Evolutionary conservation across 257 asterid species (phyloP).

Genomic region (Ligustrum vulgare): DNA sequence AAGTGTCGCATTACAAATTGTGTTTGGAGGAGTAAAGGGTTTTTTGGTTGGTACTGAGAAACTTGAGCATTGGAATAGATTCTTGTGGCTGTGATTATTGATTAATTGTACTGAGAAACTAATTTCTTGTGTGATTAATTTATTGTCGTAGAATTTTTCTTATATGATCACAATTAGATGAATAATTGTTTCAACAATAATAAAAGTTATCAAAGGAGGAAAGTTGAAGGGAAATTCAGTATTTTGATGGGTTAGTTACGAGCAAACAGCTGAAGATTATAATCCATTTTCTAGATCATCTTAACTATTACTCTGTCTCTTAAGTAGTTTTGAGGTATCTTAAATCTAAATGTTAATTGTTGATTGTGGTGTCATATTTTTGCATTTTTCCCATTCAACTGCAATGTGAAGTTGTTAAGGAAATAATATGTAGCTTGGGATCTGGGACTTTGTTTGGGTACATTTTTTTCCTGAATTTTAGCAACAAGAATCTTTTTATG

Average conservation of each 20-base stretch:
- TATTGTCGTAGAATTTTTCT: background rate
- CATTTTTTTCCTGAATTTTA: conserved; percentile 16
- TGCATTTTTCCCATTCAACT: conserved; percentile 51
- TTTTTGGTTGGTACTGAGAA: background rate
- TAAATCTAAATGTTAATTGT: background rate
- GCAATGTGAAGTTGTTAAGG: conserved; percentile 96
- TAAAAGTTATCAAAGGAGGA: no score
- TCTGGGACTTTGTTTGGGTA: conserved; percentile 98
- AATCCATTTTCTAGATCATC: no score
- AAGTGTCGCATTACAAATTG: no score
- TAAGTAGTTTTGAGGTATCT: no score
- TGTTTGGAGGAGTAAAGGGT: background rate
- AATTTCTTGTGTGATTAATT: background rate
- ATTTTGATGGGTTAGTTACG: no score
- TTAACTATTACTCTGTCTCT: no score
- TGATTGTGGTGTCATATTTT: background rate
- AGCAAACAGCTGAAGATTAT: no score
- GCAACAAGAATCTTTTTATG: background rate
- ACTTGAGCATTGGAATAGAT: background rate
- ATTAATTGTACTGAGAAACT: background rate
- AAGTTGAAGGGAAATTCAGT: no score
- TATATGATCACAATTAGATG: no score
- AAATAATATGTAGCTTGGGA: conserved; percentile 84
- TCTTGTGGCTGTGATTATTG: background rate
- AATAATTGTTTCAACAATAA: no score